phyloP scores from a whole-genome alignment of 2,329 filamentous ascomycete genomes.

The Colletotrichum orchidophilum region DNA sequence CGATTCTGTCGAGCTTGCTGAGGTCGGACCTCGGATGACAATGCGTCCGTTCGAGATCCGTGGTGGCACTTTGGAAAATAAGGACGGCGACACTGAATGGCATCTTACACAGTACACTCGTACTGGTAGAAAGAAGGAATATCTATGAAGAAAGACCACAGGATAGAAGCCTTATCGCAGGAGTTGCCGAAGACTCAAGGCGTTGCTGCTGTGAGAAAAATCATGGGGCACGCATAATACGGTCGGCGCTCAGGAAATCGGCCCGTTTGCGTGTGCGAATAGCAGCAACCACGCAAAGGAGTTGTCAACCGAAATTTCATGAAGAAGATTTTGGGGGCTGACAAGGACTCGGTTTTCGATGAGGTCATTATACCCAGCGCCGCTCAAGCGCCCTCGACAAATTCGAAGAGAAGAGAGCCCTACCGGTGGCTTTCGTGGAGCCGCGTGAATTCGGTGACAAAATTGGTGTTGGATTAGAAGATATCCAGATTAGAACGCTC shows the following conservation, averaged over 20 bases:
- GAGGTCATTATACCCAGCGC: not conserved
- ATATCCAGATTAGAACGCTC: not conserved
- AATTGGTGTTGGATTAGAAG: not conserved
- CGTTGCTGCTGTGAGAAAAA: not conserved
- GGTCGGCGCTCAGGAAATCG: not conserved
- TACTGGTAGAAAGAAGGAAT: slow-evolving; percentile 95
- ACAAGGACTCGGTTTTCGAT: not conserved
- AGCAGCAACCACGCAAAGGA: not conserved
- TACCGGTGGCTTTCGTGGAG: too few relatives aligned
- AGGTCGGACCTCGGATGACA: slow-evolving; percentile 82
- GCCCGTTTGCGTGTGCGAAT: not conserved
- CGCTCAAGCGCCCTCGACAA: not conserved
- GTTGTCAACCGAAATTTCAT: not conserved
- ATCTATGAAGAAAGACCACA: slow-evolving; percentile 68
- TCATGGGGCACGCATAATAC: not conserved
- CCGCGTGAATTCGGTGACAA: not conserved
- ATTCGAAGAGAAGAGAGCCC: not conserved
- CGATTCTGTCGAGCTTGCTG: slow-evolving; percentile 82
- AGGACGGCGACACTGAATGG: slow-evolving; percentile 97
- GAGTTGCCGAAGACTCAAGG: not conserved
- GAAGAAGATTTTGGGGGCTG: not conserved
- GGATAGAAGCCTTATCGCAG: not conserved
- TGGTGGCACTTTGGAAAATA: slow-evolving; percentile 90
- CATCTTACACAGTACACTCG: slow-evolving; percentile 94
- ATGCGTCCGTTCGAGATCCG: slow-evolving; percentile 92